phyloP scores from a whole-genome alignment of 2,329 filamentous ascomycete genomes.

The Alternaria alternata region DNA sequence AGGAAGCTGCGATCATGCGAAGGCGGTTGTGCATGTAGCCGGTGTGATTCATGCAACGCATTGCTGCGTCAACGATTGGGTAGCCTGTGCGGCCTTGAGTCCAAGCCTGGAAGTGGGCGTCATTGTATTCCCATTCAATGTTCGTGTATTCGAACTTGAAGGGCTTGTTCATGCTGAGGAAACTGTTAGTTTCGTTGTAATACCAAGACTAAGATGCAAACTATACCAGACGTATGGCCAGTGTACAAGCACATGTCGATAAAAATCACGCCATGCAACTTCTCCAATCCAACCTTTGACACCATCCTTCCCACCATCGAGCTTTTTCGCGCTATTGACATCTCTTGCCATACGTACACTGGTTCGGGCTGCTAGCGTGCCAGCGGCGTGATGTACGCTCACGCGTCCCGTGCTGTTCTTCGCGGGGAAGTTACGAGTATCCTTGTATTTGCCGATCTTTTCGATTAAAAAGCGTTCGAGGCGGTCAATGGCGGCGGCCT shows the following conservation, averaged over 20 bases:
- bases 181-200: background rate
- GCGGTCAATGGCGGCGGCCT: conserved; percentile 54
- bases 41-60: conserved; percentile 59
- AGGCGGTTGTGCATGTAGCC: conserved; percentile 63
- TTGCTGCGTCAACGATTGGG: conserved; percentile 61
- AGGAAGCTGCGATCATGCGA: conserved; percentile 61
- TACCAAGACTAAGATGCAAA: background rate
- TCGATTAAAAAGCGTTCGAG: conserved; percentile 57
- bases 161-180: conserved; percentile 71
- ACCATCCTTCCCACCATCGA: conserved; percentile 59
- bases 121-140: conserved; percentile 74
- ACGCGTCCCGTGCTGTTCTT: conserved; percentile 52
- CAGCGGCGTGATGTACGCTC: conserved; percentile 56
- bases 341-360: conserved; percentile 62
- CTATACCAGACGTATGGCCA: conserved; percentile 83
- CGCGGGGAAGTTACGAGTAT: conserved; percentile 54
- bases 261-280: conserved; percentile 62
- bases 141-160: conserved; percentile 87
- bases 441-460: conserved; percentile 52
- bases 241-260: conserved; percentile 72
- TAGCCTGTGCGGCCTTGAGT: conserved; percentile 58
- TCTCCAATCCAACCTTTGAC: conserved; percentile 59
- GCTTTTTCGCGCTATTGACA: conserved; percentile 57
- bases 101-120: conserved; percentile 71
- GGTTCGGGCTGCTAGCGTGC: conserved; percentile 56